A percentile compares a stretch with the other conserved stretches of the same genome.
Conservation (phyloP, 306 rosid species). For the Oxytropis ochrocephala region DNA sequence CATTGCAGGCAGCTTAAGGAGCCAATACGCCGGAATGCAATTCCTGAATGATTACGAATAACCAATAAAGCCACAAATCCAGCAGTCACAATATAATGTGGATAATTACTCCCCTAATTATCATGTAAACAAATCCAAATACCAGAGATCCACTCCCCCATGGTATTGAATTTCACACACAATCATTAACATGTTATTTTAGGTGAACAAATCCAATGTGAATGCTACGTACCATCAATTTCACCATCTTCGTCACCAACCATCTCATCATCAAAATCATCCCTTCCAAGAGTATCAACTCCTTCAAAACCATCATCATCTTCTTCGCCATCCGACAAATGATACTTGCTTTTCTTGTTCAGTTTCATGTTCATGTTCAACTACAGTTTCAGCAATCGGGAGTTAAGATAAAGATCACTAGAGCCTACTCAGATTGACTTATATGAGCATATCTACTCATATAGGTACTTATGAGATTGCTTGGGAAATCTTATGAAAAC, state of each 20-base stretch:
- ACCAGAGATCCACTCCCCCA: neutral
- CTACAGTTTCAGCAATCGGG: constrained; percentile 24
- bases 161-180: neutral
- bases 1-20: neutral
- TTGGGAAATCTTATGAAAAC: no score
- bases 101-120: neutral
- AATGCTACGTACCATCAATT: constrained; percentile 25
- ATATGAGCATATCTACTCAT: no score
- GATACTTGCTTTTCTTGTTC: constrained; percentile 68
- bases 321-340: constrained; percentile 81
- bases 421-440: no score
- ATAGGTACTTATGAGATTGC: no score
- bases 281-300: constrained; percentile 53
- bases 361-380: constrained; percentile 53
- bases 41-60: neutral
- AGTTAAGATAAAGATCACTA: neutral
- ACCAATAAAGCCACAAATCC: neutral
- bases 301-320: constrained; percentile 63
- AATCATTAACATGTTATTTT: neutral
- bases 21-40: neutral
- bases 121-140: neutral
- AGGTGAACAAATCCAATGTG: neutral
- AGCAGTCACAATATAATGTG: neutral
- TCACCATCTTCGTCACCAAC: constrained; percentile 40
- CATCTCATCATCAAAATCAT: constrained; percentile 76